Conservation (phyloP, 192 early-diverging fungal genomes). For the Umbelopsis sp. region DNA sequence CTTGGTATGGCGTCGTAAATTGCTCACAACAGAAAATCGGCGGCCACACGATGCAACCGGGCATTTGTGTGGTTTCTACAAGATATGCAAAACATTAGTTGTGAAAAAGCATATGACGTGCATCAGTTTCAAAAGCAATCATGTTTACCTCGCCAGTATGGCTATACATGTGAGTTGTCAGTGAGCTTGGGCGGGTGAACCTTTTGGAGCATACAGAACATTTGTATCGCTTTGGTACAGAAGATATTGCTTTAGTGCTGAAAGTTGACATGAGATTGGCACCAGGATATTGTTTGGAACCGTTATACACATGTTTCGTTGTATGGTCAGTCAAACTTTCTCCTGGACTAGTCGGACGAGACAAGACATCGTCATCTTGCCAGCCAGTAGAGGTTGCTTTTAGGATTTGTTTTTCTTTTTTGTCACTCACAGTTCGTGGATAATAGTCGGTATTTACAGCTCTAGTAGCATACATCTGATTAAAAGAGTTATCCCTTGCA, state of each 20-base stretch:
- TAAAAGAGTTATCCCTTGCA: background rate
- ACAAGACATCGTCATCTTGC: background rate
- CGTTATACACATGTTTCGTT: background rate
- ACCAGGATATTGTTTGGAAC: background rate
- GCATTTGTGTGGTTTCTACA: constrained; percentile 52
- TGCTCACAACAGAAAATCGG: constrained; percentile 70
- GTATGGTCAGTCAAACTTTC: background rate
- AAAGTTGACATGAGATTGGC: constrained; percentile 34
- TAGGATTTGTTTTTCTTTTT: background rate
- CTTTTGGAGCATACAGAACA: constrained; percentile 40
- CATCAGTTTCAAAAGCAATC: background rate
- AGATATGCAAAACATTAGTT: background rate
- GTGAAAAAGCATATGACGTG: background rate
- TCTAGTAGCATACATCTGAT: constrained; percentile 2
- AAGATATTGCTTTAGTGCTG: constrained; percentile 27
- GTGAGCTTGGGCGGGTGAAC: constrained; percentile 43
- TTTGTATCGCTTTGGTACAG: constrained; percentile 39
- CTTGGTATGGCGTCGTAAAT: constrained; percentile 64
- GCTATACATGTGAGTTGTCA: constrained; percentile 42
- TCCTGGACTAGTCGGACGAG: background rate
- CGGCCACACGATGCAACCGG: constrained; percentile 62
- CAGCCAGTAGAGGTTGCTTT: background rate
- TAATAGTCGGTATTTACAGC: background rate
- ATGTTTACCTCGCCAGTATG: constrained; percentile 42
- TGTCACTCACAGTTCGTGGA: background rate